Conservation (phyloP, 179 eudicot species). For the Spinacia oleracea region DNA sequence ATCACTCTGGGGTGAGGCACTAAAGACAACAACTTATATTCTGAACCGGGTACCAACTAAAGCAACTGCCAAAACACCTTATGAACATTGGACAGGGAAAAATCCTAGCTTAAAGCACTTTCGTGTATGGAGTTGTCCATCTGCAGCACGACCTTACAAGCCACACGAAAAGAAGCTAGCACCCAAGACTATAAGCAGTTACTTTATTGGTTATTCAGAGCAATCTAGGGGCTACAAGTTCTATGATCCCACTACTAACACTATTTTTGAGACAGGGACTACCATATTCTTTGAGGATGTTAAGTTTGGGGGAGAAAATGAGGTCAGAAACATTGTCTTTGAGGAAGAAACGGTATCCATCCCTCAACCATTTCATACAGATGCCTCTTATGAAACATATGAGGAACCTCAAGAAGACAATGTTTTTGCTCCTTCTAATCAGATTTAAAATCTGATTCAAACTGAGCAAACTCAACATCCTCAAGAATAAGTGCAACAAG, state of each 20-base stretch:
- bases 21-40: no score
- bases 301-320: not conserved
- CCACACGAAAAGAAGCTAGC: conserved; percentile 18
- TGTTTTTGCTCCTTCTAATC: not conserved
- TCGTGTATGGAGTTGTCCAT: conserved; percentile 4
- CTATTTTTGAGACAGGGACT: conserved; percentile 2
- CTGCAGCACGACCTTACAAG: conserved; percentile 19
- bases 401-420: not conserved
- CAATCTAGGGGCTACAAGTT: not conserved
- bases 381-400: not conserved
- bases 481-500: no score
- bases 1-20: no score
- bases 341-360: not conserved
- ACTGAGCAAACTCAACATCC: no score
- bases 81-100: no score
- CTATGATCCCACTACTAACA: not conserved
- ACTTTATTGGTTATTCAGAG: conserved; percentile 6
- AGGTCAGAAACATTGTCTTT: not conserved
- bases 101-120: conserved; percentile 3
- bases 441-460: no score
- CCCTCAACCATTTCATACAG: not conserved
- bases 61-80: no score
- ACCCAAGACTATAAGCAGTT: conserved; percentile 14
- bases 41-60: no score
- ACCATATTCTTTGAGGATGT: not conserved